A percentile compares a stretch with the other conserved stretches of the same genome.
These are phyloP conservation scores for Capniomyces stellatus DNA, from an alignment of 371 early-diverging fungal genomes.

Conservation along the genomic window DNA sequence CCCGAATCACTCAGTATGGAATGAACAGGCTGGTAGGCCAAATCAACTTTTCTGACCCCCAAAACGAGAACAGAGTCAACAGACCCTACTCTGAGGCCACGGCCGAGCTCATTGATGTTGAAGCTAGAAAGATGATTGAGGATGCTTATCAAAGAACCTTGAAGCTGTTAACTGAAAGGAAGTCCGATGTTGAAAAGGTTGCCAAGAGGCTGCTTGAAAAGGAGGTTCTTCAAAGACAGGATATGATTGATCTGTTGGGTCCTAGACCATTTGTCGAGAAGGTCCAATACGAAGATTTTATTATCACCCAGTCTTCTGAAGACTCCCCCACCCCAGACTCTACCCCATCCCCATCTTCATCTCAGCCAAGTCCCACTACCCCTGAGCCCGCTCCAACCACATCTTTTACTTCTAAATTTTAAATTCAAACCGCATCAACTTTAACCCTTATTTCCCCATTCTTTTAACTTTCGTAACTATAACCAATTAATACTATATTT, in stretches of 20 bases:
- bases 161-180: conserved; percentile 58
- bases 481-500: neutral
- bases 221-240: conserved; percentile 89
- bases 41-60: conserved; percentile 48
- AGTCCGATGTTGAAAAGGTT: conserved; percentile 77
- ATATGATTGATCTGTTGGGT: conserved; percentile 82
- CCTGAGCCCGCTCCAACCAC: too few species aligned
- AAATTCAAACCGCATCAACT: too few species aligned
- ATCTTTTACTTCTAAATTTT: too few species aligned
- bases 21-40: conserved; percentile 85
- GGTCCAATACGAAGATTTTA: conserved; percentile 44
- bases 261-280: conserved; percentile 69
- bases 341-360: too few species aligned
- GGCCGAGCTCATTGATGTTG: conserved; percentile 81
- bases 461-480: neutral
- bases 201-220: conserved; percentile 81
- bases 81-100: conserved; percentile 96
- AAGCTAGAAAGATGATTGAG: conserved; percentile 69
- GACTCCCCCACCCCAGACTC: too few species aligned
- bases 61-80: conserved; percentile 53
- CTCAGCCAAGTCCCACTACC: too few species aligned
- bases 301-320: conserved; percentile 5
- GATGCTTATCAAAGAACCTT: conserved; percentile 65
- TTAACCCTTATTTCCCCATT: too few species aligned
- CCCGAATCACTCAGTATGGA: conserved; percentile 82